phyloP scores from a whole-genome alignment of 192 early-diverging fungal genomes.

The Umbelopsis sp. region DNA sequence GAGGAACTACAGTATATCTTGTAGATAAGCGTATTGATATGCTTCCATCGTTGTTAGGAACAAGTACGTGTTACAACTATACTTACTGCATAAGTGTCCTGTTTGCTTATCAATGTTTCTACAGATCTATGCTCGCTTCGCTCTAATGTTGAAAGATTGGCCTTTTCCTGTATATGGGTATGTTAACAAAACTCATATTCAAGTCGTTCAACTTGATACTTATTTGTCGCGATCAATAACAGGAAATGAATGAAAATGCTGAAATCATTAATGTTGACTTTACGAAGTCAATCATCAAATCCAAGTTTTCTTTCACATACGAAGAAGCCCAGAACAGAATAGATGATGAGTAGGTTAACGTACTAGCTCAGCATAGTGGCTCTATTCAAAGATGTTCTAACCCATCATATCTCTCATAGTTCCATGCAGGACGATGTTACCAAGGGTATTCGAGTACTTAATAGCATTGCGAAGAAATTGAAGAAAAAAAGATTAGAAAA shows the following conservation, averaged over 20 bases:
- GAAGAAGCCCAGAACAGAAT: slow-evolving; percentile 92
- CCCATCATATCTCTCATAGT: slow-evolving; percentile 20
- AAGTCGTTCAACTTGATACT: not conserved
- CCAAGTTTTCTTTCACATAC: slow-evolving; percentile 92
- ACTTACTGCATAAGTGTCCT: not conserved
- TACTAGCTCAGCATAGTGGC: not conserved
- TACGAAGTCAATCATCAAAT: slow-evolving; percentile 87
- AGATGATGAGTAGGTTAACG: slow-evolving; percentile 61
- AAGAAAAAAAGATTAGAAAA: slow-evolving; percentile 75
- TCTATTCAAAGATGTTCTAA: slow-evolving; percentile 24
- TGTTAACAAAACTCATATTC: slow-evolving; percentile 16
- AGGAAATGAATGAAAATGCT: slow-evolving; percentile 63
- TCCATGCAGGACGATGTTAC: slow-evolving; percentile 70
- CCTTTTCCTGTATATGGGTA: slow-evolving; percentile 89
- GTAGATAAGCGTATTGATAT: slow-evolving; percentile 92
- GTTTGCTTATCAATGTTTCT: not conserved
- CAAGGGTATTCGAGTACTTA: slow-evolving; percentile 68
- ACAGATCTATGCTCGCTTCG: slow-evolving; percentile 78
- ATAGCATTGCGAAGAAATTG: slow-evolving; percentile 83
- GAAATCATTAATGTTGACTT: slow-evolving; percentile 78
- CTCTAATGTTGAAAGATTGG: slow-evolving; percentile 86
- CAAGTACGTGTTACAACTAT: slow-evolving; percentile 39
- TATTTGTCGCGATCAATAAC: slow-evolving; percentile 30
- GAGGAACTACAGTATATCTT: slow-evolving; percentile 94
- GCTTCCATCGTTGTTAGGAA: slow-evolving; percentile 85